Conservation (phyloP, 2,329 filamentous ascomycete species). For the Epichloe brachyelytri region DNA sequence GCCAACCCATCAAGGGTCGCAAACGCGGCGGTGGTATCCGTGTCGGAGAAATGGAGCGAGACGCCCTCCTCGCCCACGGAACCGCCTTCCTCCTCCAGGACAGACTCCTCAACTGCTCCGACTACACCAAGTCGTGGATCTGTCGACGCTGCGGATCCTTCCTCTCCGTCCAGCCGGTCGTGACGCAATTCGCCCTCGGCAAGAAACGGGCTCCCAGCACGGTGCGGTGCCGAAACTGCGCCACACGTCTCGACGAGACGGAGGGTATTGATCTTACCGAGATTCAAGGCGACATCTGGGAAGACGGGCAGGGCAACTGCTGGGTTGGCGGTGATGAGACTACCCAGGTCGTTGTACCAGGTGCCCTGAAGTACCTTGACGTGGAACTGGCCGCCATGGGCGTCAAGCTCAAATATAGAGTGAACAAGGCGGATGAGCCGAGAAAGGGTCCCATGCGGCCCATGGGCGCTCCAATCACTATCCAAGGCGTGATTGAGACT, state of each 20-base stretch:
- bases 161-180: slow-evolving; percentile 71
- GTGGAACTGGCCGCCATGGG: slow-evolving; percentile 96
- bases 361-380: slow-evolving; percentile 84
- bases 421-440: slow-evolving; percentile 51
- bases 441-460: slow-evolving; percentile 37
- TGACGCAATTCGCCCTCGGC: slow-evolving; percentile 45
- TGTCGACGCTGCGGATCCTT: slow-evolving; percentile 86
- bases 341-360: slow-evolving; percentile 82
- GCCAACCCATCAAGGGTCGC: slow-evolving; percentile 92
- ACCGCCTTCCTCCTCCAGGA: slow-evolving; percentile 92
- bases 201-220: slow-evolving; percentile 55
- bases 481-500: slow-evolving; percentile 2
- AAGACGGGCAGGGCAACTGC: slow-evolving; percentile 72
- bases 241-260: slow-evolving; percentile 44
- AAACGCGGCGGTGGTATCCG: slow-evolving; percentile 96
- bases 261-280: slow-evolving; percentile 42
- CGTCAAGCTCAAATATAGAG: slow-evolving; percentile 74
- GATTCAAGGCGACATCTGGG: slow-evolving; percentile 69
- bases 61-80: slow-evolving; percentile 87
- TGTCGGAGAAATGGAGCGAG: slow-evolving; percentile 98
- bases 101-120: slow-evolving; percentile 90
- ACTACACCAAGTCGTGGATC: slow-evolving; percentile 81
- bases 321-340: slow-evolving; percentile 87
- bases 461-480: slow-evolving; percentile 14
- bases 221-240: slow-evolving; percentile 71